Evolutionary conservation across 2,329 filamentous ascomycete species (phyloP).

Genomic region (Cladosporium sp.): DNA sequence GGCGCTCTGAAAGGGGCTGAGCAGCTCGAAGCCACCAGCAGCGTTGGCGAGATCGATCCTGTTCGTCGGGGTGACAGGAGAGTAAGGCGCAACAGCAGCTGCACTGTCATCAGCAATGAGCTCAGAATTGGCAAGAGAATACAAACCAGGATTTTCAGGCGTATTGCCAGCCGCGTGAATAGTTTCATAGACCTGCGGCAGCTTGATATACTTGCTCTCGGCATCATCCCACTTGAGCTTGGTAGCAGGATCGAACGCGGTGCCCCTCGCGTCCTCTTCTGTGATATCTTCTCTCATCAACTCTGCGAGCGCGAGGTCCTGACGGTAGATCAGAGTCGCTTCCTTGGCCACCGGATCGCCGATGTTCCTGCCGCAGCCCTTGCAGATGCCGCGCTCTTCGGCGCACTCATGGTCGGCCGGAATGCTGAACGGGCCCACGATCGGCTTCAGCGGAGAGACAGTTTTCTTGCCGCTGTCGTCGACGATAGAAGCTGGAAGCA

Average conservation of each 20-base stretch:
- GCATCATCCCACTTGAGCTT: constrained; percentile 1
- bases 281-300: neutral
- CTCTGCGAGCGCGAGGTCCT: neutral
- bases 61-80: no score
- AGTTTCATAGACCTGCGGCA: neutral
- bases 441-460: neutral
- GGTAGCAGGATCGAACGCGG: neutral
- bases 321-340: neutral
- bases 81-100: no score
- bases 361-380: constrained; percentile 1
- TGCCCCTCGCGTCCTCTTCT: neutral
- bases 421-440: constrained; percentile 1
- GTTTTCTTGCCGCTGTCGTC: neutral
- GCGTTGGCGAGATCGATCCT: no score
- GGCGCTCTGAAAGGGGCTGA: no score
- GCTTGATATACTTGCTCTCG: neutral
- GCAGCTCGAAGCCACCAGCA: no score
- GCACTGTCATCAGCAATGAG: no score
- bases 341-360: neutral
- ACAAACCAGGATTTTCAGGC: no score
- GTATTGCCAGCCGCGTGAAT: no score
- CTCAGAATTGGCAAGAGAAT: no score
- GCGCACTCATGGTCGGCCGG: neutral
- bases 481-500: constrained; percentile 4
- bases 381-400: constrained; percentile 3